phyloP scores from a whole-genome alignment of 2,329 filamentous ascomycete species.

The Beauveria medogensis region DNA sequence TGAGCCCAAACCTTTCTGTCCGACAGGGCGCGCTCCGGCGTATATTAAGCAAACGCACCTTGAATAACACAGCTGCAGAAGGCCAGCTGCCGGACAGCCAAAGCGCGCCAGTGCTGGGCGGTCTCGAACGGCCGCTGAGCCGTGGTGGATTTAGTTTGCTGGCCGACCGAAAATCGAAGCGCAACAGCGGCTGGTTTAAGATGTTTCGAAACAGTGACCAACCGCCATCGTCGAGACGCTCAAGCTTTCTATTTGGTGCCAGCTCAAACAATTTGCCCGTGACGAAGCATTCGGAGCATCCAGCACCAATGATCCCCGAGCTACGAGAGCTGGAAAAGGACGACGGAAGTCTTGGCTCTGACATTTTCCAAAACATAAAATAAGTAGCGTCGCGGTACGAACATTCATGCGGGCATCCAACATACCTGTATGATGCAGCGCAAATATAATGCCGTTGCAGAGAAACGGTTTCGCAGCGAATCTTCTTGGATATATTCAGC shows the following conservation, averaged over 20 bases:
- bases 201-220: constrained; percentile 37
- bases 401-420: background rate
- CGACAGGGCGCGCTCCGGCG: constrained; percentile 50
- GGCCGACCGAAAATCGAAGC: constrained; percentile 47
- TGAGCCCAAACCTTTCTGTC: constrained; percentile 43
- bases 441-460: background rate
- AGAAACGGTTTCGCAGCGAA: background rate
- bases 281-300: constrained; percentile 37
- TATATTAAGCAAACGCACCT: constrained; percentile 46
- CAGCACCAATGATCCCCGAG: constrained; percentile 55
- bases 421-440: constrained; percentile 5
- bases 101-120: constrained; percentile 23
- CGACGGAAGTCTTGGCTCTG: constrained; percentile 38
- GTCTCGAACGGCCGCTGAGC: constrained; percentile 38
- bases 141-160: constrained; percentile 39
- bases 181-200: constrained; percentile 52
- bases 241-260: constrained; percentile 36
- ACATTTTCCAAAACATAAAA: constrained; percentile 49
- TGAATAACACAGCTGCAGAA: constrained; percentile 46
- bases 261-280: constrained; percentile 20
- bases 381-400: constrained; percentile 22
- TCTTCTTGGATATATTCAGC: constrained; percentile 4
- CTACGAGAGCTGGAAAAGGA: constrained; percentile 44
- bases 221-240: constrained; percentile 29
- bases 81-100: constrained; percentile 35